Evolutionary conservation across 192 early-diverging fungal species (phyloP).

Genomic region (Pecoramyces ruminantium): DNA sequence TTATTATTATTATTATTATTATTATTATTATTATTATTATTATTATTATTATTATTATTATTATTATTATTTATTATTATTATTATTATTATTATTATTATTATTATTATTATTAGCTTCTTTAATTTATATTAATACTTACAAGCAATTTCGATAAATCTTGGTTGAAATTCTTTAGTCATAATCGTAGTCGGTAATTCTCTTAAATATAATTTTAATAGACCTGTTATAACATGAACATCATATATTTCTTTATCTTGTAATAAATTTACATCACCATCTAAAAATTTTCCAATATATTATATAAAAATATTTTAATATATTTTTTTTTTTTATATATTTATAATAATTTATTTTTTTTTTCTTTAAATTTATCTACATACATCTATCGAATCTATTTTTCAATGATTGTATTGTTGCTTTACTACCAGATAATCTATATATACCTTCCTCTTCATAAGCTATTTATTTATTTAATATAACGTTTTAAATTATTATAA

Average conservation of each 20-base stretch:
- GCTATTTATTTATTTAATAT: conserved; percentile 19
- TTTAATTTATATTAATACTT: conserved; percentile 6
- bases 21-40: too few relatives aligned
- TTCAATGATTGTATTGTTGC: conserved; percentile 55
- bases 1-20: too few relatives aligned
- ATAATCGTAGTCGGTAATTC: conserved; percentile 61
- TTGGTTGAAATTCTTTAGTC: conserved; percentile 59
- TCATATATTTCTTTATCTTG: conserved; percentile 16
- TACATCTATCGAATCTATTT: conserved; percentile 55
- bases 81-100: too few relatives aligned
- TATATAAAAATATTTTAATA: too few relatives aligned
- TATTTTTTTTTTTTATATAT: too few relatives aligned
- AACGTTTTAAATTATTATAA: too few relatives aligned
- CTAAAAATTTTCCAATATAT: not conserved
- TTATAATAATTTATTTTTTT: too few relatives aligned
- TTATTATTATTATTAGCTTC: too few relatives aligned
- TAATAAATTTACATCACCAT: not conserved
- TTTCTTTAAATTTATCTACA: not conserved
- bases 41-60: too few relatives aligned
- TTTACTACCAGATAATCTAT: conserved; percentile 71
- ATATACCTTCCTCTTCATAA: conserved; percentile 82
- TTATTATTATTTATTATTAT: too few relatives aligned
- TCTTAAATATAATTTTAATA: conserved; percentile 48
- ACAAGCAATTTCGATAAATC: conserved; percentile 71
- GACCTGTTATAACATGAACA: conserved; percentile 31